phyloP scores from a whole-genome alignment of 1,284 basidiomycete species.

The Mycena sp. region DNA sequence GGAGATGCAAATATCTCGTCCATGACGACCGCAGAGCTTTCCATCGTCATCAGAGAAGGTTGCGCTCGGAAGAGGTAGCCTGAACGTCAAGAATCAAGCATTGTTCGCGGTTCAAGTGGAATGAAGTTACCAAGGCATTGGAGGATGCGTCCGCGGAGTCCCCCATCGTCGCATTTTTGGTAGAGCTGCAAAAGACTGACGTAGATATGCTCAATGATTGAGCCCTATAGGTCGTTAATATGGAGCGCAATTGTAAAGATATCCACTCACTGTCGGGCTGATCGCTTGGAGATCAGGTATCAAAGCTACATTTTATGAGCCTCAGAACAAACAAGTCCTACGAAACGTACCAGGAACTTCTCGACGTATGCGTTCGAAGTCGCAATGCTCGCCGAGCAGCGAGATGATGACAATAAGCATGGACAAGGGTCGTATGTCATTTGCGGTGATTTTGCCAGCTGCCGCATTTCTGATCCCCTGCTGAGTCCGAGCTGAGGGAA shows the following conservation, averaged over 20 bases:
- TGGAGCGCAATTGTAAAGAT: background rate
- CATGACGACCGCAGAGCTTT: conserved; percentile 86
- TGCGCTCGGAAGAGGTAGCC: conserved; percentile 94
- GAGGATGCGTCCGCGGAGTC: conserved; percentile 71
- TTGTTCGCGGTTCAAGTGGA: background rate
- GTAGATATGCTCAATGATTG: conserved; percentile 88
- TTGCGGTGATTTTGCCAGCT: conserved; percentile 46
- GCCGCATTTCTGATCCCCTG: conserved; percentile 54
- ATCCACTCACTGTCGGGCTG: conserved; percentile 61
- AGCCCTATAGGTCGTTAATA: conserved; percentile 52
- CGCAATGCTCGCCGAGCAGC: conserved; percentile 87
- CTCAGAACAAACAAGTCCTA: background rate
- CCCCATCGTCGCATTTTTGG: conserved; percentile 62
- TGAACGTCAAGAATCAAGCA: conserved; percentile 37
- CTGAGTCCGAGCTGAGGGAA: conserved; percentile 62
- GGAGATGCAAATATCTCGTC: conserved; percentile 81
- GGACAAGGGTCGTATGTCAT: conserved; percentile 46
- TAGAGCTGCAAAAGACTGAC: conserved; percentile 76
- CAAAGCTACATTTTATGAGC: conserved; percentile 50
- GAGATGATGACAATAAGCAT: conserved; percentile 86
- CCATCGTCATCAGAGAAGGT: conserved; percentile 87
- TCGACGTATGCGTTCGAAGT: conserved; percentile 81
- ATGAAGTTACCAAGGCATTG: conserved; percentile 79
- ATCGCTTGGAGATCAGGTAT: conserved; percentile 61
- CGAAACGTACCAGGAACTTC: conserved; percentile 61